Evolutionary conservation across 768 basidiomycete genomes (phyloP), one percentile per base, ranked within the genome.

Genomic region (Gymnopilus junonius): DNA sequence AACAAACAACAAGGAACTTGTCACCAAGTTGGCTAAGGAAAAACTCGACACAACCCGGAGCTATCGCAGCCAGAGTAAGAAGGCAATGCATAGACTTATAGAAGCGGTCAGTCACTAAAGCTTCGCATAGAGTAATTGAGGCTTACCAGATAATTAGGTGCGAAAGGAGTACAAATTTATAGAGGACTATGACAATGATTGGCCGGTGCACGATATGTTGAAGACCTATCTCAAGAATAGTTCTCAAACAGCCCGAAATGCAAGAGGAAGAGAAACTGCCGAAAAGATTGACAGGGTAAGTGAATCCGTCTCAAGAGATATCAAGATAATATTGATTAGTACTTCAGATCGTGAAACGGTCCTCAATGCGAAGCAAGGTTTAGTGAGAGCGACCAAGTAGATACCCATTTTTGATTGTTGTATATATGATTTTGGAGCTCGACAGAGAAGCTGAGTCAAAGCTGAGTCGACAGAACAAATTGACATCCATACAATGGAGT

Each of bases 21-120:
- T 63, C 5, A 50, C 50, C 46, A 63, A 51, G 39, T 43, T 63
- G 12, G 64, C 48, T 11, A 61, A 62, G 34, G 57, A 61, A 20
- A 35, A 50, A 25, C 56, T 65, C 6, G 50, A 61, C 32, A 56
- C 48, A 14, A 45, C 32, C 27, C 43, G 56, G 15, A 61, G 55
- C 48, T 65, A 56, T 42, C 42, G 25, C 12, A 31, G 27, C 1
- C 64, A 65, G 31, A 51, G 32, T 48, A 55, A 55, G 54, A 55
- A 61, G 5, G 43, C 17, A 7, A 51, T 65, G 60, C 23, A 56
- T 46, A 4, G 12, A 4, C 21, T 58, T 29, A 8, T 12, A 50
- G 54, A 61, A 14, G 20, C 45, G 37, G 55, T 59, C 6, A 61
- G 46, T 12, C 46, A n/a, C 21, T 39, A 39, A 39, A 39, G 37